Evolutionary conservation across 73 alveolate genomes (phyloP).

Genomic region (Paramecium sonneborni): DNA sequence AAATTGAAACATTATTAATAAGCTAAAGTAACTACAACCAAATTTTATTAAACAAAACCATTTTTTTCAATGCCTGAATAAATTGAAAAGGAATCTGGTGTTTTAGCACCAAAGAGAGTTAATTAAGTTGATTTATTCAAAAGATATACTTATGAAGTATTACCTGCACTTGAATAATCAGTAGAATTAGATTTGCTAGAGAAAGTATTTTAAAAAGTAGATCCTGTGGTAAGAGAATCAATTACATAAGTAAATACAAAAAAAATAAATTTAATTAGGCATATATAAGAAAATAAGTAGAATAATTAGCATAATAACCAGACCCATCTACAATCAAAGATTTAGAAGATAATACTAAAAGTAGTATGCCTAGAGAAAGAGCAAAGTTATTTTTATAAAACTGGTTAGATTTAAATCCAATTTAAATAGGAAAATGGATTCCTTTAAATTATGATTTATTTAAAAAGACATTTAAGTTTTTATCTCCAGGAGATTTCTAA

Average conservation of each 20-base stretch:
- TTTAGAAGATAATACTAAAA: not conserved
- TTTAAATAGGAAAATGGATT: not conserved
- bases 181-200: conserved; percentile 29
- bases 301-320: conserved; percentile 20
- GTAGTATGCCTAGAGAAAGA: conserved; percentile 27
- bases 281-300: conserved; percentile 35
- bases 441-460: conserved; percentile 4
- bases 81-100: not conserved
- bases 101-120: conserved; percentile 50
- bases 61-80: not conserved
- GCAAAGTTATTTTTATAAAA: not conserved
- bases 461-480: not conserved
- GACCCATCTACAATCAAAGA: not conserved
- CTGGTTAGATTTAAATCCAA: not conserved
- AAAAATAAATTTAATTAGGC: not conserved
- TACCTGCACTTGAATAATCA: conserved; percentile 1
- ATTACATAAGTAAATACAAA: not conserved
- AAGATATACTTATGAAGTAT: conserved; percentile 42
- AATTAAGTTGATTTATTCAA: conserved; percentile 36
- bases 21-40: not conserved
- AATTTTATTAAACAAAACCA: not conserved
- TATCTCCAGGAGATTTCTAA: conserved; percentile 40
- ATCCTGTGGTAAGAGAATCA: conserved; percentile 51
- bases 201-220: conserved; percentile 14
- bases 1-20: not conserved